Percentiles rank a stretch among this genome's conserved stretches.
phyloP scores from a whole-genome alignment of 768 basidiomycete genomes.

The Calocybe cyanea region DNA sequence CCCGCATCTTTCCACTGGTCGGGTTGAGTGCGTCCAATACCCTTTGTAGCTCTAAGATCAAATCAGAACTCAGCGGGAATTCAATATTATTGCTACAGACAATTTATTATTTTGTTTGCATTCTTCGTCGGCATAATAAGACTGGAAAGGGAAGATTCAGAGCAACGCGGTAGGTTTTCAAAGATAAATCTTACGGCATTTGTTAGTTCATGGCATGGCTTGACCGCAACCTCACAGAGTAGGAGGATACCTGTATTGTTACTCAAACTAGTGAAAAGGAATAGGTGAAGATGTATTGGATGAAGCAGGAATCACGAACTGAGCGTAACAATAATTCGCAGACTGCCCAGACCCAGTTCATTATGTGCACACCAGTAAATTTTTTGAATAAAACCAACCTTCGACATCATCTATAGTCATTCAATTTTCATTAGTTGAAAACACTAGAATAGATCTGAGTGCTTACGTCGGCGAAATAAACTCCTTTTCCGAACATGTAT shows the following conservation, averaged over 20 bases:
- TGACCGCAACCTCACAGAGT: constrained; percentile 57
- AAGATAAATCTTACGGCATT: constrained; percentile 27
- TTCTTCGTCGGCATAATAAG: constrained; percentile 46
- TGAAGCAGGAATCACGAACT: constrained; percentile 27
- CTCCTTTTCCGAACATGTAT: constrained; percentile 68
- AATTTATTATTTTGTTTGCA: constrained; percentile 39
- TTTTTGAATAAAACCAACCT: constrained; percentile 28
- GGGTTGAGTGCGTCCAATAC: constrained; percentile 50
- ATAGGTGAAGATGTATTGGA: constrained; percentile 3
- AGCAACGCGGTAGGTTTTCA: neutral
- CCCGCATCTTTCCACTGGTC: constrained; percentile 59
- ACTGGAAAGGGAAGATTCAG: constrained; percentile 14
- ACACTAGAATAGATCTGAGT: neutral
- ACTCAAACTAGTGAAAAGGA: constrained; percentile 36
- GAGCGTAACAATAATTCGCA: constrained; percentile 50
- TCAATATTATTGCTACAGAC: constrained; percentile 23
- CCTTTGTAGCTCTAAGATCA: constrained; percentile 45
- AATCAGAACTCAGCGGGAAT: neutral
- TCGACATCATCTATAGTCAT: constrained; percentile 54
- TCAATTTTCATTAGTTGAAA: constrained; percentile 2
- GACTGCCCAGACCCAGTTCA: constrained; percentile 30
- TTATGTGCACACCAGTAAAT: neutral
- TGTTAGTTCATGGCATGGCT: constrained; percentile 48
- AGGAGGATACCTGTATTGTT: constrained; percentile 50
- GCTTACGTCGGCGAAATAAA: constrained; percentile 60